Percentiles rank a stretch among this genome's conserved stretches.
phyloP scores from a whole-genome alignment of 2,329 filamentous ascomycete species.

The Paracoccidioides lutzii region DNA sequence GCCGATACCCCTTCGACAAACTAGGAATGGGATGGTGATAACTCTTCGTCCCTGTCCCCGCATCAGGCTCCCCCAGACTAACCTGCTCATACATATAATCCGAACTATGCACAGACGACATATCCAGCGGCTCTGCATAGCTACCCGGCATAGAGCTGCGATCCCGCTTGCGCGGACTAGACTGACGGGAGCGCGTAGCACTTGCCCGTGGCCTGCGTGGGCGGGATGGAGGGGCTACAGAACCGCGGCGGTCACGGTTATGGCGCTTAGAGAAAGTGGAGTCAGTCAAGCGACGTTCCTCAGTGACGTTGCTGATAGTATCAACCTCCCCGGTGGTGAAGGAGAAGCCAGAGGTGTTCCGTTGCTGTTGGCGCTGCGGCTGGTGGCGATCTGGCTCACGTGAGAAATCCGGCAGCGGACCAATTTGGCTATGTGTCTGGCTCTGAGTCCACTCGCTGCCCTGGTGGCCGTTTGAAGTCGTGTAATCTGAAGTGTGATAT shows the following conservation, averaged over 20 bases:
- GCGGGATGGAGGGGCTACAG: neutral
- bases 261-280: neutral
- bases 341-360: conserved; percentile 32
- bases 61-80: conserved; percentile 20
- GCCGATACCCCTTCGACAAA: conserved; percentile 34
- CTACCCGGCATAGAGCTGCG: conserved; percentile 25
- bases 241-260: conserved; percentile 2
- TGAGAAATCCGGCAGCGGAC: conserved; percentile 38
- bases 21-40: conserved; percentile 47
- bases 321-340: conserved; percentile 39
- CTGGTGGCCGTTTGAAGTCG: conserved; percentile 37
- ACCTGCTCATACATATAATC: conserved; percentile 32
- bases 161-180: conserved; percentile 26
- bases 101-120: conserved; percentile 24
- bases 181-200: conserved; percentile 17
- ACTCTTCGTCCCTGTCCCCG: conserved; percentile 38
- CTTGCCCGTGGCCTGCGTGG: conserved; percentile 9
- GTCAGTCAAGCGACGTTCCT: conserved; percentile 20
- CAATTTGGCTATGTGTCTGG: conserved; percentile 23
- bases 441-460: conserved; percentile 36
- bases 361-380: conserved; percentile 17
- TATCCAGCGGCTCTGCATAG: conserved; percentile 34
- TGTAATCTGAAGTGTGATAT: conserved; percentile 60
- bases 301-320: conserved; percentile 24
- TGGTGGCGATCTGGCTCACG: conserved; percentile 22